Percentiles rank a stretch among this genome's conserved stretches.
Conservation (phyloP, 148 eudicot genomes). For the Rhododendron williamsianum region DNA sequence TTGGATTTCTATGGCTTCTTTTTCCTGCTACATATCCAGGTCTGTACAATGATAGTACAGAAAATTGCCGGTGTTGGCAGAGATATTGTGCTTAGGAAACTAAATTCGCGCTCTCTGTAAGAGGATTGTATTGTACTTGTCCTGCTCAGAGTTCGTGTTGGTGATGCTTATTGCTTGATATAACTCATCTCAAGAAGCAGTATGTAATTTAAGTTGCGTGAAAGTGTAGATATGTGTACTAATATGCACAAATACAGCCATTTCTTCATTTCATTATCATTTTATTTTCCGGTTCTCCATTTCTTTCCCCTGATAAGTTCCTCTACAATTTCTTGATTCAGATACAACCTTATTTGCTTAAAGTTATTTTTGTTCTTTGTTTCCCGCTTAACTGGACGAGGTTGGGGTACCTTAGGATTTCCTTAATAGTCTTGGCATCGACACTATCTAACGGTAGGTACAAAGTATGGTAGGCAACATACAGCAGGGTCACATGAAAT, state of each 20-base stretch:
- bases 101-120: conserved; percentile 15
- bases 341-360: too few relatives aligned
- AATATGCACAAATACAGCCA: background rate
- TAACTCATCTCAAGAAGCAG: background rate
- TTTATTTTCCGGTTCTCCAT: background rate
- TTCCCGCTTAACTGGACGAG: too few relatives aligned
- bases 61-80: conserved; percentile 78
- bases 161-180: background rate
- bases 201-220: background rate
- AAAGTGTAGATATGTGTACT: background rate
- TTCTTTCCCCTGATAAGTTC: background rate
- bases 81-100: conserved; percentile 54
- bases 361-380: too few relatives aligned
- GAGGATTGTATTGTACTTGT: background rate
- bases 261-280: background rate
- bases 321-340: background rate
- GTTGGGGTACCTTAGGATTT: too few relatives aligned
- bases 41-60: conserved; percentile 45
- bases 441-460: too few relatives aligned
- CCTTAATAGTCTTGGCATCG: too few relatives aligned
- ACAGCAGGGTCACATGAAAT: background rate
- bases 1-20: conserved; percentile 55
- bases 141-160: background rate
- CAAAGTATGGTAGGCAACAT: background rate
- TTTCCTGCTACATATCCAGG: conserved; percentile 53